Evolutionary conservation across 352 stramenopile genomes (phyloP).

Genomic region (Pythium dissimile): DNA sequence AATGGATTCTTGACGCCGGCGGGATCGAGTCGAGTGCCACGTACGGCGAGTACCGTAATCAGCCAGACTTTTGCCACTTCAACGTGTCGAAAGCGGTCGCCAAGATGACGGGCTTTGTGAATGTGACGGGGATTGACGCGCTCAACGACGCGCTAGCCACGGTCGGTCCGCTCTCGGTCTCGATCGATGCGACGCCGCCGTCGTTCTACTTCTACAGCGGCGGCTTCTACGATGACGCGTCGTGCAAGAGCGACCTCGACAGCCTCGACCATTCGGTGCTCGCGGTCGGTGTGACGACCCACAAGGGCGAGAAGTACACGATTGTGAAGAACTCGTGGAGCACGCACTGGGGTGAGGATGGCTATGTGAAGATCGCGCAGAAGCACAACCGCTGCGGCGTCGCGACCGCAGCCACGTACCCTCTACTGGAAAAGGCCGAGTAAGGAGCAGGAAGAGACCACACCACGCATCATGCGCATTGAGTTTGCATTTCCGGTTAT

Average conservation of each 20-base stretch:
- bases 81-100: constrained; percentile 69
- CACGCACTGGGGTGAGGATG: constrained; percentile 91
- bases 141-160: constrained; percentile 82
- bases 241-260: constrained; percentile 90
- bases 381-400: constrained; percentile 96
- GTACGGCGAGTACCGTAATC: constrained; percentile 87
- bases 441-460: not conserved
- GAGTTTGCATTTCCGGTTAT: not conserved
- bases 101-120: constrained; percentile 74
- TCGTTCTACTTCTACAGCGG: constrained; percentile 90
- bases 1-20: constrained; percentile 83
- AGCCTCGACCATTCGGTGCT: constrained; percentile 92
- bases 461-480: not conserved
- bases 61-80: constrained; percentile 88
- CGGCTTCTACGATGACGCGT: constrained; percentile 81
- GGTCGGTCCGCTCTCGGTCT: constrained; percentile 85
- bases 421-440: constrained; percentile 41
- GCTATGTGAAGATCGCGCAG: constrained; percentile 91
- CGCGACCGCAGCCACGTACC: constrained; percentile 85
- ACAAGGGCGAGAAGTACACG: constrained; percentile 91
- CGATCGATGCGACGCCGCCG: constrained; percentile 78
- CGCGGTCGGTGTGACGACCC: constrained; percentile 85
- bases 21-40: constrained; percentile 75
- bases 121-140: constrained; percentile 66
- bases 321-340: constrained; percentile 96